Percentiles rank a stretch among this genome's conserved stretches.
These are phyloP conservation scores for Ceratocystis destructans DNA, from an alignment of 2,329 filamentous ascomycete genomes.

Conservation along the genomic window DNA sequence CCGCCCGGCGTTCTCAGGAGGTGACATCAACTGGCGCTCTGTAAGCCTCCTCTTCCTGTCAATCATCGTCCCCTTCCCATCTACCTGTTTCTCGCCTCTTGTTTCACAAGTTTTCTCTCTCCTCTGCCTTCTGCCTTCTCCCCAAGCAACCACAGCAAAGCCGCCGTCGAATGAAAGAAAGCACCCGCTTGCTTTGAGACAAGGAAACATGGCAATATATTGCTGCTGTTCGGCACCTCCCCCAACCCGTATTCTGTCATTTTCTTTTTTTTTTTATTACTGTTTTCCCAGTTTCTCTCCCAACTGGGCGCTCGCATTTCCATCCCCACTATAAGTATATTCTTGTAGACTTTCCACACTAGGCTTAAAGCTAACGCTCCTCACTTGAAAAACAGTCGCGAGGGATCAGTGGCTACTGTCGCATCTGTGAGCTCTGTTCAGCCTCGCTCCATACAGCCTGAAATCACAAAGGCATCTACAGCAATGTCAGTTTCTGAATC, in stretches of 20 bases:
- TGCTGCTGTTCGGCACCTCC: too few relatives aligned
- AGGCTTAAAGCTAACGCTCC: background rate
- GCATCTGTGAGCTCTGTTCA: background rate
- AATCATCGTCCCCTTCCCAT: background rate
- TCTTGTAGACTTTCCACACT: too few relatives aligned
- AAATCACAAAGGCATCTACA: background rate
- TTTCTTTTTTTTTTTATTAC: background rate
- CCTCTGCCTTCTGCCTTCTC: background rate
- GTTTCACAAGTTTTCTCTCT: background rate
- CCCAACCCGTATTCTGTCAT: background rate
- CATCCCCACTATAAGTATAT: too few relatives aligned
- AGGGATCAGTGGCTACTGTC: slow-evolving; percentile 7
- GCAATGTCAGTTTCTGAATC: background rate
- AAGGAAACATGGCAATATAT: too few relatives aligned
- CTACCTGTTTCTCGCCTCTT: background rate
- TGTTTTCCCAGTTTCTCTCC: background rate
- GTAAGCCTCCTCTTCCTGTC: background rate
- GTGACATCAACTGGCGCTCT: background rate
- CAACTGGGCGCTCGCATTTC: background rate
- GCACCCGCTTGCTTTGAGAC: background rate
- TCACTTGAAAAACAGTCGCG: background rate
- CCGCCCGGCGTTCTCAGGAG: background rate
- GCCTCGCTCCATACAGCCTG: background rate
- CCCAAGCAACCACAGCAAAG: background rate
- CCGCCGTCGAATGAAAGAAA: background rate